Evolutionary conservation across 228 moss, liverwort and hornwort genomes (phyloP).

Genomic region (Sphagnum magellanicum): DNA sequence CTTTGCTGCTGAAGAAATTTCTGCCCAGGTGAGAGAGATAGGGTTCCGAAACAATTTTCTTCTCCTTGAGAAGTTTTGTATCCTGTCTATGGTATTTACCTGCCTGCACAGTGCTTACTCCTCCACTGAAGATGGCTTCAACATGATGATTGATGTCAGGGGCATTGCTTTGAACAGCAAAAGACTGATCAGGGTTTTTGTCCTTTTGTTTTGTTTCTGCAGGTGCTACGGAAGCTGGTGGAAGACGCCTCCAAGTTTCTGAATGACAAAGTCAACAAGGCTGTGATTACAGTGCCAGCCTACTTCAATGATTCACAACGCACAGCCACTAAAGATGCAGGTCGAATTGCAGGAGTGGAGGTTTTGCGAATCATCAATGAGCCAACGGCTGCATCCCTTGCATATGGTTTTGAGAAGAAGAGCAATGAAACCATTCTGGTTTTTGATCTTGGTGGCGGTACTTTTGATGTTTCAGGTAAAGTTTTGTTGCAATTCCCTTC

Average conservation of each 20-base stretch:
- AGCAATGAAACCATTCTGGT: constrained; percentile 61
- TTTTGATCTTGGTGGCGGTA: constrained; percentile 72
- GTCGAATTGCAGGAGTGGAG: constrained; percentile 67
- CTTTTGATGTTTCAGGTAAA: constrained; percentile 62
- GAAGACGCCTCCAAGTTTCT: constrained; percentile 76
- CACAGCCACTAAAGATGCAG: constrained; percentile 72
- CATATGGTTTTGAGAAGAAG: constrained; percentile 74
- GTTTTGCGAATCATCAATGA: constrained; percentile 73
- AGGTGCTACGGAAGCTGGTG: constrained; percentile 63
- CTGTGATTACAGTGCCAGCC: constrained; percentile 72
- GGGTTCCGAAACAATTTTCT: no score
- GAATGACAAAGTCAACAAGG: constrained; percentile 69
- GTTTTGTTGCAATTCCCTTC: background rate
- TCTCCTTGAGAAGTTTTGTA: no score
- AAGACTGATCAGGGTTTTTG: no score
- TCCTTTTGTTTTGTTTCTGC: background rate
- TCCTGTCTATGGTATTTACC: no score
- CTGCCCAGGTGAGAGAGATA: constrained; percentile 35
- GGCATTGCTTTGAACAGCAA: no score
- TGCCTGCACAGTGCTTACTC: no score
- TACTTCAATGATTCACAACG: constrained; percentile 73
- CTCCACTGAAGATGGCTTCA: no score
- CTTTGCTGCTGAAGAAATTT: constrained; percentile 56
- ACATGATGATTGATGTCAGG: no score
- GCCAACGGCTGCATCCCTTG: constrained; percentile 76